These are phyloP conservation scores for Suillus luteus DNA, from an alignment of 768 basidiomycete genomes.

Conservation along the genomic window DNA sequence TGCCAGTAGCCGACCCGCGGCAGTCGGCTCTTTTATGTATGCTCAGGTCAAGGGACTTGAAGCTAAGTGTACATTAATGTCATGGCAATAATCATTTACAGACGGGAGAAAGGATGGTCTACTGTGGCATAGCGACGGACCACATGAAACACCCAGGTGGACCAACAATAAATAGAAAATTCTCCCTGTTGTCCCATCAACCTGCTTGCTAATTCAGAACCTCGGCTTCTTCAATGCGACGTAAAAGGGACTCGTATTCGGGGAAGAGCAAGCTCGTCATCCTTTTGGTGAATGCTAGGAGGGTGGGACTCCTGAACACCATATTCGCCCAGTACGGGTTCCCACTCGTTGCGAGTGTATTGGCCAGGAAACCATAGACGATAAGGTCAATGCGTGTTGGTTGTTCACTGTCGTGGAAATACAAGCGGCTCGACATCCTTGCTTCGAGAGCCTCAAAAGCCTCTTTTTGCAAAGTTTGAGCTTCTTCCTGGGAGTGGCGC, in stretches of 20 bases:
- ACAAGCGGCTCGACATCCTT: slow-evolving; percentile 27
- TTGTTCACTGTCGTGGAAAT: slow-evolving; percentile 28
- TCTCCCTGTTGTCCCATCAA: not conserved
- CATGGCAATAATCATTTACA: not conserved
- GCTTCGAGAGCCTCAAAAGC: slow-evolving; percentile 32
- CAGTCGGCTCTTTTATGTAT: not conserved
- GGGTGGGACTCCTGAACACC: slow-evolving; percentile 22
- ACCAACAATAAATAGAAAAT: not conserved
- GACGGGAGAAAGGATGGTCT: not conserved
- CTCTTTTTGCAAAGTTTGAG: slow-evolving; percentile 31
- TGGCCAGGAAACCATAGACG: slow-evolving; percentile 34
- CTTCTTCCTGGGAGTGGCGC: slow-evolving; percentile 36
- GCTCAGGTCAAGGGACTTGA: not conserved
- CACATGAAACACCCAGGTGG: not conserved
- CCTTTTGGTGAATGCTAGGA: slow-evolving; percentile 23
- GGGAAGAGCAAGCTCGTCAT: slow-evolving; percentile 32
- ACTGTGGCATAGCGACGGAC: not conserved
- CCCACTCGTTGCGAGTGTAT: slow-evolving; percentile 20
- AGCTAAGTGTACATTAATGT: not conserved
- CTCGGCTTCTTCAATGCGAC: slow-evolving; percentile 10
- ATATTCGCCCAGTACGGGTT: slow-evolving; percentile 32
- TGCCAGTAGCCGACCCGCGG: not conserved
- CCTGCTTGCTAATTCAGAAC: slow-evolving; percentile 8
- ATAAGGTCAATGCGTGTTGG: slow-evolving; percentile 34
- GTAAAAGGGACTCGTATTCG: slow-evolving; percentile 26